These are phyloP conservation scores for Austroboletus festivus DNA, from an alignment of 768 basidiomycete species.

Conservation along the genomic window DNA sequence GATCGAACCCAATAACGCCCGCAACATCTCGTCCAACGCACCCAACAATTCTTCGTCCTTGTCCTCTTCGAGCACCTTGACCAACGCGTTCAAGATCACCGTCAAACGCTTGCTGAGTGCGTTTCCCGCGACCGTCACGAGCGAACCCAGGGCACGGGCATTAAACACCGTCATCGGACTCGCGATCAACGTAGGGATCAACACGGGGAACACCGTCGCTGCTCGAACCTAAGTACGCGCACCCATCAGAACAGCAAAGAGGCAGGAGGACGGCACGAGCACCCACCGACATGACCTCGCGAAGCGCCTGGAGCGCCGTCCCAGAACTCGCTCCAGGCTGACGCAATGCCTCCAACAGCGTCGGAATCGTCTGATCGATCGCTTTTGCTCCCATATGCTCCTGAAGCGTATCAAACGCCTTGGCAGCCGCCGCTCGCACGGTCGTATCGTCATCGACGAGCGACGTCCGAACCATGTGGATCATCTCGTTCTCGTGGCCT, in stretches of 20 bases:
- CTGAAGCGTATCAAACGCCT: constrained; percentile 88
- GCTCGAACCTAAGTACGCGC: constrained; percentile 72
- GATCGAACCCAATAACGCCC: constrained; percentile 74
- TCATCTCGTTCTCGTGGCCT: constrained; percentile 85
- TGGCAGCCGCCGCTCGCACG: constrained; percentile 88
- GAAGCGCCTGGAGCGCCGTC: constrained; percentile 88
- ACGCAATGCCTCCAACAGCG: constrained; percentile 86
- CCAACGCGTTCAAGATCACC: constrained; percentile 73
- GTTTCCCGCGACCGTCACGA: constrained; percentile 91
- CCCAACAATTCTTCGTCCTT: constrained; percentile 63
- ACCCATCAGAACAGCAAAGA: constrained; percentile 3
- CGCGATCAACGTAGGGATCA: constrained; percentile 89
- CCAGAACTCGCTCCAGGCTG: constrained; percentile 94
- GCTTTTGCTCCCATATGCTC: constrained; percentile 87
- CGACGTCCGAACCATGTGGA: constrained; percentile 76
- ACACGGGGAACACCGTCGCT: constrained; percentile 92
- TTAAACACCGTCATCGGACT: constrained; percentile 95
- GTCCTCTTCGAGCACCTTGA: constrained; percentile 71
- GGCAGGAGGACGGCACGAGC: no score
- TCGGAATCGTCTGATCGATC: constrained; percentile 96
- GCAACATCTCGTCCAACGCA: constrained; percentile 74
- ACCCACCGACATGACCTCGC: constrained; percentile 89
- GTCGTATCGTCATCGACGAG: constrained; percentile 85
- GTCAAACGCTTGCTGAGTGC: constrained; percentile 84
- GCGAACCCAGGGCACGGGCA: constrained; percentile 81